Conservation (phyloP, 2,329 filamentous ascomycete species). For the Colletotrichum shisoi region DNA sequence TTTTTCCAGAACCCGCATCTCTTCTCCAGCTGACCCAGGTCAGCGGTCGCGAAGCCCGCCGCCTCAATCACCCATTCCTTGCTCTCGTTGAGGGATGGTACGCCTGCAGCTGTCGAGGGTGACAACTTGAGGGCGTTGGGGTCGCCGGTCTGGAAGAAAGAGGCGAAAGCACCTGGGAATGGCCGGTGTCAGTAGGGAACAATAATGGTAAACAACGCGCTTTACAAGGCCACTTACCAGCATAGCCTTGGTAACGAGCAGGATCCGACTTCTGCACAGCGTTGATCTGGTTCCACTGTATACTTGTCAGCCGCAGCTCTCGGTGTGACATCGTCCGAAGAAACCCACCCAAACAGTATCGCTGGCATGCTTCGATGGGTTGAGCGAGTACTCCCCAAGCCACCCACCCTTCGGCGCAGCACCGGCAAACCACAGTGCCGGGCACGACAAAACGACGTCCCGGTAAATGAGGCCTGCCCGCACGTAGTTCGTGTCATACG, state of each 20-base stretch:
- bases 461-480: conserved; percentile 66
- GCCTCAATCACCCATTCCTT: conserved; percentile 61
- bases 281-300: conserved; percentile 65
- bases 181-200: conserved; percentile 1
- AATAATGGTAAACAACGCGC: not conserved
- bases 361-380: conserved; percentile 65
- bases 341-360: conserved; percentile 63
- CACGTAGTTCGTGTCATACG: conserved; percentile 60
- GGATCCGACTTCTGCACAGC: conserved; percentile 60
- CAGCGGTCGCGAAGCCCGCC: conserved; percentile 54
- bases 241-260: conserved; percentile 63
- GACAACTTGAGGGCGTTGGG: conserved; percentile 66
- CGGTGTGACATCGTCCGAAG: not conserved
- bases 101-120: conserved; percentile 50
- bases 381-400: conserved; percentile 67
- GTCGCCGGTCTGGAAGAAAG: conserved; percentile 66
- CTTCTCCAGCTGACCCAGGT: conserved; percentile 51
- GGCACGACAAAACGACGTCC: conserved; percentile 67
- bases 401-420: conserved; percentile 57
- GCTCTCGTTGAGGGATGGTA: conserved; percentile 54
- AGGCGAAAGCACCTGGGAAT: conserved; percentile 62
- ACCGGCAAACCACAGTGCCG: conserved; percentile 63
- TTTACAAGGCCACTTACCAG: conserved; percentile 38
- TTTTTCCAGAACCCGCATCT: conserved; percentile 64
- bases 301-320: not conserved